These are phyloP conservation scores for Lasiosphaeria hispida DNA, from an alignment of 495 filamentous ascomycete species.

Conservation along the genomic window DNA sequence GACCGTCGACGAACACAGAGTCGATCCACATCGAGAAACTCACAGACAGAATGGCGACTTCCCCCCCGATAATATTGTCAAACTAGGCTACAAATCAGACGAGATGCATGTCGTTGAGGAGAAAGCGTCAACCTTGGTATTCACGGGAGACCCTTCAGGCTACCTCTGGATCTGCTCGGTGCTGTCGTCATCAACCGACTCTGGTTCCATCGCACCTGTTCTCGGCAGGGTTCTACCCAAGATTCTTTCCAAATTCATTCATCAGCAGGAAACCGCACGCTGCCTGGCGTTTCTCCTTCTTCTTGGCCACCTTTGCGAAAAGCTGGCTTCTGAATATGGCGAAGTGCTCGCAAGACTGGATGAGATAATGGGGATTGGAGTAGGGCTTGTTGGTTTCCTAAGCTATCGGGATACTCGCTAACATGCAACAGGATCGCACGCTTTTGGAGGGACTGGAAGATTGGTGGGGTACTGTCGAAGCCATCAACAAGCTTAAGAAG, in stretches of 20 bases:
- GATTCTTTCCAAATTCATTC: slow-evolving; percentile 11
- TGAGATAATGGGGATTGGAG: slow-evolving; percentile 19
- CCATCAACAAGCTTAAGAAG: slow-evolving; percentile 23
- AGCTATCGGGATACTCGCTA: neutral
- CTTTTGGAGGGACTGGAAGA: slow-evolving; percentile 16
- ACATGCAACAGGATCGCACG: slow-evolving; percentile 8
- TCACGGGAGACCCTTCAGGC: slow-evolving; percentile 12
- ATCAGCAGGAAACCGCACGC: slow-evolving; percentile 14
- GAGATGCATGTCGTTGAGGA: slow-evolving; percentile 11
- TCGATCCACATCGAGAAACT: neutral
- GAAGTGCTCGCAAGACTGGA: slow-evolving; percentile 11
- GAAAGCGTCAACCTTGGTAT: slow-evolving; percentile 7
- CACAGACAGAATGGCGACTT: slow-evolving; percentile 19
- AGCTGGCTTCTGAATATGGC: slow-evolving; percentile 13
- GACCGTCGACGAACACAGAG: slow-evolving; percentile 2
- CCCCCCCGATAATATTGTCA: slow-evolving; percentile 14
- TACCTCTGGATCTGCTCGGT: slow-evolving; percentile 15
- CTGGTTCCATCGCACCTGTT: neutral
- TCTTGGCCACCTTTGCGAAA: slow-evolving; percentile 16
- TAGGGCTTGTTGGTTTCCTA: too few species aligned
- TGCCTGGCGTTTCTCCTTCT: slow-evolving; percentile 16
- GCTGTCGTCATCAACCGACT: neutral
- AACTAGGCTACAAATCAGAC: slow-evolving; percentile 6
- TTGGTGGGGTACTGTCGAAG: slow-evolving; percentile 17
- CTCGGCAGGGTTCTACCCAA: neutral